Base-by-base conservation (phyloP, 2,329 filamentous ascomycete species). In the Diaporthe sp. region DNA sequence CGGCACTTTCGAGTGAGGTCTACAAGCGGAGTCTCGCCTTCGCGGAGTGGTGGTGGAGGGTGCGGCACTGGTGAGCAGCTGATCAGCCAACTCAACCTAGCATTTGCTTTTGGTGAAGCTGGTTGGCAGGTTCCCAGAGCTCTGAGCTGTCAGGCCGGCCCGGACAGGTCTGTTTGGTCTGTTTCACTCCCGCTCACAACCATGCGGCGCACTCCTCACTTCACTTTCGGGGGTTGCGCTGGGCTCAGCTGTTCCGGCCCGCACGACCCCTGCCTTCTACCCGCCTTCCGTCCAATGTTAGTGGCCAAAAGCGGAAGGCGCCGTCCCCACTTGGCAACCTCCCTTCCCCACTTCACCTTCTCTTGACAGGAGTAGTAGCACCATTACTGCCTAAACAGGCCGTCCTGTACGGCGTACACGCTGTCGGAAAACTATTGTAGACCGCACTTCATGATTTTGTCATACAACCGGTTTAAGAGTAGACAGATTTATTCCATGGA, bases 21-120 rank as follows among this genome's bases (percentile, higher is more conserved):
- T 67, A 49, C 46, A 51, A 28, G 28, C 28, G 44, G 65, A 68
- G 46, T 34, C 65, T 51, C 31, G 42, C 25, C 28, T 51, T 39
- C 22, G 46, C 62, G 15, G 22, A 28, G 62, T 51, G 62, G 62
- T 49, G 61, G 61, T 22, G 57, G 62, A 22, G n/a, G 25, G 28
- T 39, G 65, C 46, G 65, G 65, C 65, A 53, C 46, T 53, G 46
- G 13, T 42, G 49, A 70, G 65, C 46, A 70, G 65, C 65, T 70
- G 65, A 70, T 55, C 22, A 28, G 34, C n/a, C 65, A 68, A 68
- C 37, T n/a, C 65, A 42, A 70, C 49, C 49, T 42, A 31, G 46
- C 8, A 53, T 70, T 10, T 70, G 65, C 22, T 39, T 42, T 39
- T 53, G 17, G 4, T 53, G 31, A 25, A 53, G 46, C 61, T 65